Percentiles rank a stretch among this genome's conserved stretches.
phyloP scores from a whole-genome alignment of 768 basidiomycete genomes.

The Tulasnella sp. region DNA sequence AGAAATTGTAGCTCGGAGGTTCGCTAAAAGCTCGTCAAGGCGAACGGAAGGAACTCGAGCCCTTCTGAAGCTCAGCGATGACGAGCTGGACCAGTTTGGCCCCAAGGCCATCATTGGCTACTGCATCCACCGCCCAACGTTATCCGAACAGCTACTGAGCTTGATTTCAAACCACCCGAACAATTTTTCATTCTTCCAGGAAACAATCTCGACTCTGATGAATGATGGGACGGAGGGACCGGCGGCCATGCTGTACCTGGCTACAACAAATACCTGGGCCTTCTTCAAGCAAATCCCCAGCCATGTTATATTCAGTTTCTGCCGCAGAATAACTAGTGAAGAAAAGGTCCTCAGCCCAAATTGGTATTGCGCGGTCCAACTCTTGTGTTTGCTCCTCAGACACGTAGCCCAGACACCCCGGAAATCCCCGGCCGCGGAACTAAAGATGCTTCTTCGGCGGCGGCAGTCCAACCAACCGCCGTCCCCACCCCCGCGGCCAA shows the following conservation, averaged over 20 bases:
- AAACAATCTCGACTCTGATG: background rate
- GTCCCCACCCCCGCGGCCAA: no score
- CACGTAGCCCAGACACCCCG: no score
- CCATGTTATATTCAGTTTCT: background rate
- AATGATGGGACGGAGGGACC: background rate
- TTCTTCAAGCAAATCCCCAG: background rate
- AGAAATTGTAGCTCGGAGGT: background rate
- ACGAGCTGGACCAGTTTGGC: background rate
- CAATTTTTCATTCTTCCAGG: background rate
- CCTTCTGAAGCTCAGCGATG: background rate
- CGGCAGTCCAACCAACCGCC: no score
- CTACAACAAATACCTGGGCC: background rate
- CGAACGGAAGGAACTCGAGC: background rate
- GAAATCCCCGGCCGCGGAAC: no score
- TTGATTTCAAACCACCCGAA: background rate
- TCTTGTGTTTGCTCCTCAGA: background rate
- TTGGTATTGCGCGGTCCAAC: background rate
- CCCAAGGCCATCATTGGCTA: background rate
- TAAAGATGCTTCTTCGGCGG: no score
- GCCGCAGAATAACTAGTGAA: background rate
- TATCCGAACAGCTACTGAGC: background rate
- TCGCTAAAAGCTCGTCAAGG: background rate
- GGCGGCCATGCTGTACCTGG: background rate
- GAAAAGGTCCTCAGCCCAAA: background rate
- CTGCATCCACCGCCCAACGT: no score